Evolutionary conservation across 495 filamentous ascomycete genomes (phyloP).

Genomic region (Daldinia grandis): DNA sequence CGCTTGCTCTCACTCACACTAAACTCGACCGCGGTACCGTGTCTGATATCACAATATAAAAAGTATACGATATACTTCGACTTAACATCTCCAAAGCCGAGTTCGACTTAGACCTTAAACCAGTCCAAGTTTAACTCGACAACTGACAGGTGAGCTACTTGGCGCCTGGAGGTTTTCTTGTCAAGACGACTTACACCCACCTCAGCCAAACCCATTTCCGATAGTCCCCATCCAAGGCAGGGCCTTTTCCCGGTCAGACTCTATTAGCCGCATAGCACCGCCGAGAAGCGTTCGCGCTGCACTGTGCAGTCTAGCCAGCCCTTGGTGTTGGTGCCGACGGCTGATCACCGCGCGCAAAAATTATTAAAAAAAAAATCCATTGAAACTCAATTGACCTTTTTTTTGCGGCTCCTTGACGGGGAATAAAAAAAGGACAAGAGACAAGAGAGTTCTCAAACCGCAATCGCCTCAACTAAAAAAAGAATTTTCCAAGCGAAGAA

Average conservation of each 20-base stretch:
- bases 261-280: constrained; percentile 45
- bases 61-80: constrained; percentile 13
- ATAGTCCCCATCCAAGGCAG: constrained; percentile 40
- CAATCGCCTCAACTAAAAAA: constrained; percentile 41
- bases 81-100: constrained; percentile 1
- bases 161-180: constrained; percentile 19
- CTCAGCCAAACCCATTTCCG: constrained; percentile 35
- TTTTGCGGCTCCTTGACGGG: constrained; percentile 42
- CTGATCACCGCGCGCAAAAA: constrained; percentile 32
- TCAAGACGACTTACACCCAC: constrained; percentile 40
- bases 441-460: constrained; percentile 37
- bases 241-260: constrained; percentile 42
- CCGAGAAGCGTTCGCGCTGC: constrained; percentile 35
- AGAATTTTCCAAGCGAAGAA: constrained; percentile 36
- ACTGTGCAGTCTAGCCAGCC: constrained; percentile 36
- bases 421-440: constrained; percentile 23
- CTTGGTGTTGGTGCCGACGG: constrained; percentile 37
- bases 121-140: constrained; percentile 23
- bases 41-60: constrained; percentile 14
- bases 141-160: constrained; percentile 18
- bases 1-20: constrained; percentile 12
- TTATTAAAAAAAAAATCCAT: constrained; percentile 16
- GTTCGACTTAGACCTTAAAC: constrained; percentile 8
- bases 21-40: constrained; percentile 14
- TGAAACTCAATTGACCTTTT: constrained; percentile 40